phyloP scores from a whole-genome alignment of 345 rosid species.

The Hypericum androsaemum region DNA sequence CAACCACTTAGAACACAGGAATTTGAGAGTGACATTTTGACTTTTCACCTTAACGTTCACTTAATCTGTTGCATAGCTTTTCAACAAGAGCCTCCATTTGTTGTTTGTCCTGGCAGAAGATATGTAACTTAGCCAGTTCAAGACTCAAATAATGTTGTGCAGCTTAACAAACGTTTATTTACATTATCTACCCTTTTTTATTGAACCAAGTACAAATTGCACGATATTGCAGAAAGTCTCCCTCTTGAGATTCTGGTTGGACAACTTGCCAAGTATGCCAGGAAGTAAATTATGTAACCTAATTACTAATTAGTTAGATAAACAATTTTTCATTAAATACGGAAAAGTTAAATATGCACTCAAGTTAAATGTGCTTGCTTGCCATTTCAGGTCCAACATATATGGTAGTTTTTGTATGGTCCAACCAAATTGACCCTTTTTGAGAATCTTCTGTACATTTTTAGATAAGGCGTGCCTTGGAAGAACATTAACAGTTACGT shows the following conservation, averaged over 20 bases:
- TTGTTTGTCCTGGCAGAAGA: slow-evolving; percentile 60
- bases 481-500: no score
- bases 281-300: no score
- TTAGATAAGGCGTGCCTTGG: no score
- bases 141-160: slow-evolving; percentile 1
- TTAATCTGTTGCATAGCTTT: slow-evolving; percentile 94
- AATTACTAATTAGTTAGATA: no score
- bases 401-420: no score
- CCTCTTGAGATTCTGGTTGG: slow-evolving; percentile 61
- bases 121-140: slow-evolving; percentile 3
- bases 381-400: no score
- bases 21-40: not conserved
- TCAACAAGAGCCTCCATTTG: slow-evolving; percentile 98
- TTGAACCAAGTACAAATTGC: slow-evolving; percentile 93
- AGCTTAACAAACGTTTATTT: no score
- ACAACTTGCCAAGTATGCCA: slow-evolving; percentile 79
- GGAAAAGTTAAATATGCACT: no score
- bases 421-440: no score
- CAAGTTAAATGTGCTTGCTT: no score
- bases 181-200: slow-evolving; percentile 61
- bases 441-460: no score
- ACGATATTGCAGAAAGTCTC: slow-evolving; percentile 80
- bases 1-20: not conserved
- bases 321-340: no score
- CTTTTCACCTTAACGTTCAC: slow-evolving; percentile 71